Percentiles rank a stretch among this genome's conserved stretches.
Conservation (phyloP, 2,329 filamentous ascomycete species). For the Aspergillus chevalieri region DNA sequence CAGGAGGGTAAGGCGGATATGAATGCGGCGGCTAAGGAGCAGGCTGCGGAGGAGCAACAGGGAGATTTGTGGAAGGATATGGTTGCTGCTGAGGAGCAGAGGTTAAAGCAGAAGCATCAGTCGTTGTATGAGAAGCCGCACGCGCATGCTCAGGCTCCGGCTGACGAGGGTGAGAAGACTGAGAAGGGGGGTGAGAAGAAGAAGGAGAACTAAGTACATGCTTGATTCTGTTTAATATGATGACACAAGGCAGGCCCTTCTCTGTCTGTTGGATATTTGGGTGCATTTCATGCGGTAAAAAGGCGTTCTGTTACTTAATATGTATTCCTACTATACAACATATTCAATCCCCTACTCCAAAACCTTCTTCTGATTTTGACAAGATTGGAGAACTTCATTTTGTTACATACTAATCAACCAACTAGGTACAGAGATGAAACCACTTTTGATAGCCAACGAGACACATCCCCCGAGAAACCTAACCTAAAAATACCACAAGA, state of each 20-base stretch:
- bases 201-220: conserved; percentile 2
- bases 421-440: neutral
- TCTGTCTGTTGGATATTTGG: neutral
- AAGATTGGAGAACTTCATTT: no score
- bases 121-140: conserved; percentile 28
- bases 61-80: conserved; percentile 81
- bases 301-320: conserved; percentile 1
- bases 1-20: conserved; percentile 64
- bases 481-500: no score
- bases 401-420: neutral
- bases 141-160: conserved; percentile 6
- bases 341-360: neutral
- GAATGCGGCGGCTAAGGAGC: conserved; percentile 49
- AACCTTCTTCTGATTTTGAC: neutral
- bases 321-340: neutral
- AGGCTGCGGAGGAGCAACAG: conserved; percentile 80
- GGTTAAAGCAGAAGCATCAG: conserved; percentile 38
- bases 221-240: neutral
- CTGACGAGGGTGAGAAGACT: neutral
- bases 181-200: conserved; percentile 5
- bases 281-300: conserved; percentile 1
- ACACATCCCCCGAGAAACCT: no score
- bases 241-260: neutral
- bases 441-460: no score
- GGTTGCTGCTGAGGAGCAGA: conserved; percentile 43